Conservation (phyloP, 2,329 filamentous ascomycete genomes). For the Botryotinia convoluta region DNA sequence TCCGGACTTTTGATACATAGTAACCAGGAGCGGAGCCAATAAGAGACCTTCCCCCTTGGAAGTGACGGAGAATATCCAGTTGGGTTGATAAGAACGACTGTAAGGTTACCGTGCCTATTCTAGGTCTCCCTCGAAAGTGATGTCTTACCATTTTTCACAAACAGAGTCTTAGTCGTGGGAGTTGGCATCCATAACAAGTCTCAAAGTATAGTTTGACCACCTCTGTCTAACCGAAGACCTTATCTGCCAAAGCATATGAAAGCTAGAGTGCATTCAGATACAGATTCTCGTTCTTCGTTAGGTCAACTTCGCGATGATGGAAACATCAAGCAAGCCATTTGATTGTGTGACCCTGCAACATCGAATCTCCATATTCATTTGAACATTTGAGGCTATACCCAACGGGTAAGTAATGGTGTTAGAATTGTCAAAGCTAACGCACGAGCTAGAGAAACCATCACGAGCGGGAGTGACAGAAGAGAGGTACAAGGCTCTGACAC, state of each 20-base stretch:
- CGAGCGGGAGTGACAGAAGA: background rate
- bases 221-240: background rate
- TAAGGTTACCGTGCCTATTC: background rate
- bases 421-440: background rate
- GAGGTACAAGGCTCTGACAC: background rate
- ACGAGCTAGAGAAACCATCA: background rate
- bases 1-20: background rate
- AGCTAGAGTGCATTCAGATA: background rate
- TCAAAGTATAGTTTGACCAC: background rate
- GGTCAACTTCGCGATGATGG: background rate
- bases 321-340: background rate
- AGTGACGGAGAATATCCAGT: constrained; percentile 1
- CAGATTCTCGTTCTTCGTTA: background rate
- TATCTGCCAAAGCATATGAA: background rate
- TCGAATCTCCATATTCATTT: background rate
- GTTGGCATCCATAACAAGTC: background rate
- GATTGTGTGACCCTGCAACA: background rate
- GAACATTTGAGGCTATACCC: background rate
- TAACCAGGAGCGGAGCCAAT: background rate
- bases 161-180: background rate
- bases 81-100: background rate
- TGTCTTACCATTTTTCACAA: background rate
- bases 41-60: background rate
- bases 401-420: background rate
- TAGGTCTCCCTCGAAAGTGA: background rate